Evolutionary conservation across 1,284 basidiomycete species (phyloP).

Genomic region (Ceratobasidium sp.): DNA sequence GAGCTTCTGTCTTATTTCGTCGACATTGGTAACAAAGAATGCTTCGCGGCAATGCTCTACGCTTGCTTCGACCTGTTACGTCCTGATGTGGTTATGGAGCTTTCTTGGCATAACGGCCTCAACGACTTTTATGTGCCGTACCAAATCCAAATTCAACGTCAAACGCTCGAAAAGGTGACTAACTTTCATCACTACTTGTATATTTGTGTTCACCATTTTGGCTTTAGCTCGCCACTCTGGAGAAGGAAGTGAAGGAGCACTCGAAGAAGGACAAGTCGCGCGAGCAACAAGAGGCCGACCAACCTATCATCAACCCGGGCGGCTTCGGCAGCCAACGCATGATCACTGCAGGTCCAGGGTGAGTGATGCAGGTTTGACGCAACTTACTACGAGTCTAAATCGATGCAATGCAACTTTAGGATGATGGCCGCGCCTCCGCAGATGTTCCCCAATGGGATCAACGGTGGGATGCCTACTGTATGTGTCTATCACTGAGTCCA

Average conservation of each 20-base stretch:
- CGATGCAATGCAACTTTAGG: slow-evolving; percentile 32
- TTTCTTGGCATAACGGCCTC: slow-evolving; percentile 95
- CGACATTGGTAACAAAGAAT: slow-evolving; percentile 98
- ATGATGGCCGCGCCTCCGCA: slow-evolving; percentile 56
- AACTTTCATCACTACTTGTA: not conserved
- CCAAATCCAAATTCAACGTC: slow-evolving; percentile 87
- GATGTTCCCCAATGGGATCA: slow-evolving; percentile 63
- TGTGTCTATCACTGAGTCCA: slow-evolving; percentile 50
- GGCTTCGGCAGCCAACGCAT: slow-evolving; percentile 72
- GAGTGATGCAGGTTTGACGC: not conserved
- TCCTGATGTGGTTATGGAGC: slow-evolving; percentile 92
- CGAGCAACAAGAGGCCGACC: slow-evolving; percentile 85
- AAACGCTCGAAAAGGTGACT: slow-evolving; percentile 74
- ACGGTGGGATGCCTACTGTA: slow-evolving; percentile 65
- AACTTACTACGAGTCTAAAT: slow-evolving; percentile 17
- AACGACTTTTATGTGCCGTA: slow-evolving; percentile 98
- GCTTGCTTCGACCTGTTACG: slow-evolving; percentile 94
- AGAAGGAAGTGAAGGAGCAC: slow-evolving; percentile 87
- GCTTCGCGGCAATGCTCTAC: slow-evolving; percentile 92
- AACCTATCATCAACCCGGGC: slow-evolving; percentile 85
- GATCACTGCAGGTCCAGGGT: slow-evolving; percentile 78
- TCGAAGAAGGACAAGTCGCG: slow-evolving; percentile 87
- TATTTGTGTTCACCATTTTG: slow-evolving; percentile 48
- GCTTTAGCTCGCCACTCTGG: slow-evolving; percentile 74
- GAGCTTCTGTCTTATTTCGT: slow-evolving; percentile 95